phyloP scores from a whole-genome alignment of 805 yeast genomes.

The Geotrichum ghanense region DNA sequence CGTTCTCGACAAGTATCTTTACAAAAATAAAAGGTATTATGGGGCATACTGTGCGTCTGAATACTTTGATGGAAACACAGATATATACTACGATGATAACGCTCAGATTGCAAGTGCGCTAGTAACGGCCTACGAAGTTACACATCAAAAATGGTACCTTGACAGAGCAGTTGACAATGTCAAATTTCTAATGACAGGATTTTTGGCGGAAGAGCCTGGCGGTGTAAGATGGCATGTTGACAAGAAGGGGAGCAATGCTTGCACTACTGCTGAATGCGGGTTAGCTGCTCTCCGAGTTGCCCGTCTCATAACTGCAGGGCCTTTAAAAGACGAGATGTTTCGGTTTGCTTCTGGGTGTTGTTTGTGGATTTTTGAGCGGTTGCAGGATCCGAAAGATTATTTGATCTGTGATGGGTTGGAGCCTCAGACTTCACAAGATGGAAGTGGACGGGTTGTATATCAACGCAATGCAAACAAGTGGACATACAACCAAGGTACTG shows the following conservation, averaged over 20 bases:
- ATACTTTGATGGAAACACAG: conserved; percentile 45
- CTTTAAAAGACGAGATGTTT: conserved; percentile 35
- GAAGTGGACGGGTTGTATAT: too few relatives aligned
- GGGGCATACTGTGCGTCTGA: conserved; percentile 59
- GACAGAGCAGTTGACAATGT: conserved; percentile 48
- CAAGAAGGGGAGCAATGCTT: conserved; percentile 49
- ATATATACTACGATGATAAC: conserved; percentile 60
- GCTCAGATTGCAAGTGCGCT: conserved; percentile 62
- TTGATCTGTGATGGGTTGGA: conserved; percentile 53
- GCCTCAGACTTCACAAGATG: conserved; percentile 20
- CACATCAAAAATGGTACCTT: conserved; percentile 41
- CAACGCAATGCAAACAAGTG: conserved; percentile 36
- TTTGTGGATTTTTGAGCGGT: conserved; percentile 42
- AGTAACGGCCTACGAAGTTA: conserved; percentile 56
- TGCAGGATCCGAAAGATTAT: conserved; percentile 44
- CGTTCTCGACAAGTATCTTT: conserved; percentile 40
- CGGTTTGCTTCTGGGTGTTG: conserved; percentile 48
- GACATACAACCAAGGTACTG: conserved; percentile 60
- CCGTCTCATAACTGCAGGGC: conserved; percentile 37
- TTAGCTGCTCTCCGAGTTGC: conserved; percentile 49
- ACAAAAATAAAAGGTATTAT: conserved; percentile 36
- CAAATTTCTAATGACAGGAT: conserved; percentile 53
- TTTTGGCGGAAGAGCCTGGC: conserved; percentile 39
- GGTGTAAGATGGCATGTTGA: conserved; percentile 60
- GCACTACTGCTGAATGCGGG: conserved; percentile 60